Evolutionary conservation across 164 flowering plant genomes (phyloP).

Genomic region (Warburgia ugandensis): DNA sequence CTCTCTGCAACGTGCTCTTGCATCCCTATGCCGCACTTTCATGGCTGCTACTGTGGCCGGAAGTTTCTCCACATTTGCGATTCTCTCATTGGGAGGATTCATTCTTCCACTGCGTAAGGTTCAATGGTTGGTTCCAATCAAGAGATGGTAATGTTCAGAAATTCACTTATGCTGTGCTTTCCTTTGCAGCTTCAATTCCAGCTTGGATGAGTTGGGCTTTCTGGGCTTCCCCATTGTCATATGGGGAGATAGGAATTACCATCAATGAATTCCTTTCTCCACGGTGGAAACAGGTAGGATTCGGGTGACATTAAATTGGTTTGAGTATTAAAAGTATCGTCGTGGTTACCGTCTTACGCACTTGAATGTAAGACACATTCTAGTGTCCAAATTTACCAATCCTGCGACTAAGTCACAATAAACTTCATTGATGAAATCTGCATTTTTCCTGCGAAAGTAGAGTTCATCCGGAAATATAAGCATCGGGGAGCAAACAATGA

Average conservation of each 20-base stretch:
- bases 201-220: constrained; percentile 63
- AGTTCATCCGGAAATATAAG: constrained; percentile 30
- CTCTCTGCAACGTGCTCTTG: constrained; percentile 64
- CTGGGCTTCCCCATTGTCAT: constrained; percentile 52
- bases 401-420: not conserved
- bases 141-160: not conserved
- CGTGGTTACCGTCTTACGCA: no score
- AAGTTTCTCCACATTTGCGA: constrained; percentile 22
- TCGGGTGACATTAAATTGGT: no score
- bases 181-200: constrained; percentile 52
- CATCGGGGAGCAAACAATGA: constrained; percentile 36
- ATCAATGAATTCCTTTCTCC: constrained; percentile 63
- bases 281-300: constrained; percentile 55
- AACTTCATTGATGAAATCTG: not conserved
- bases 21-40: constrained; percentile 41
- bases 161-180: not conserved
- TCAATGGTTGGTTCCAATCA: not conserved
- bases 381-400: not conserved
- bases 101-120: constrained; percentile 44
- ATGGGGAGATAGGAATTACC: constrained; percentile 48
- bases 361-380: no score
- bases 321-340: no score
- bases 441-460: constrained; percentile 9
- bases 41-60: constrained; percentile 45
- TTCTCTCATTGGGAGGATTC: constrained; percentile 51